These are phyloP conservation scores for Suillus sp. DNA, from an alignment of 768 basidiomycete genomes.

Conservation along the genomic window DNA sequence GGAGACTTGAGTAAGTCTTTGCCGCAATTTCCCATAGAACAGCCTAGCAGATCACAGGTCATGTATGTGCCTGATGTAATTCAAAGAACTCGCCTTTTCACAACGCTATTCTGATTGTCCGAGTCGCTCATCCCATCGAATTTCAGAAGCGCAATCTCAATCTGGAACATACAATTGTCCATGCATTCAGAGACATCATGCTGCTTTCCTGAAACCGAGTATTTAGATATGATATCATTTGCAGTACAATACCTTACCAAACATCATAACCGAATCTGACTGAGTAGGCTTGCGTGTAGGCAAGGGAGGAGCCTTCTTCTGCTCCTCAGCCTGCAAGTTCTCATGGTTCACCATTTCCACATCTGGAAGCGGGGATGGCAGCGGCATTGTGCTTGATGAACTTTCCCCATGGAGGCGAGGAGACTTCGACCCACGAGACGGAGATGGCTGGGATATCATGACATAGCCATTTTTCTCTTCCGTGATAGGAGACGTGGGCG, in stretches of 20 bases:
- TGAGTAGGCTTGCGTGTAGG: slow-evolving; percentile 54
- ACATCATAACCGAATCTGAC: slow-evolving; percentile 86
- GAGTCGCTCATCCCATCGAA: slow-evolving; percentile 49
- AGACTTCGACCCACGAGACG: slow-evolving; percentile 39
- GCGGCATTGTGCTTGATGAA: slow-evolving; percentile 32
- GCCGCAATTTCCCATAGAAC: slow-evolving; percentile 89
- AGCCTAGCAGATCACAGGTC: slow-evolving; percentile 43
- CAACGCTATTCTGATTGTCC: slow-evolving; percentile 71
- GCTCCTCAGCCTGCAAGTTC: slow-evolving; percentile 24
- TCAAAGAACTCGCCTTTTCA: slow-evolving; percentile 64
- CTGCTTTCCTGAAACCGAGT: slow-evolving; percentile 67
- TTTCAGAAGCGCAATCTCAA: slow-evolving; percentile 87
- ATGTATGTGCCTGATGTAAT: background rate
- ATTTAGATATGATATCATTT: slow-evolving; percentile 7
- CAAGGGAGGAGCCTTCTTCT: slow-evolving; percentile 54
- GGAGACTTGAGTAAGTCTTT: slow-evolving; percentile 45
- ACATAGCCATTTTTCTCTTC: slow-evolving; percentile 48
- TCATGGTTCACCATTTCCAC: slow-evolving; percentile 29
- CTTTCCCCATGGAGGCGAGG: slow-evolving; percentile 33
- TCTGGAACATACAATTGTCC: slow-evolving; percentile 99
- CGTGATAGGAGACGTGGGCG: slow-evolving; percentile 31
- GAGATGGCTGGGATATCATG: slow-evolving; percentile 40
- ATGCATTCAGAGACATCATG: slow-evolving; percentile 99
- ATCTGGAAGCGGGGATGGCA: slow-evolving; percentile 32
- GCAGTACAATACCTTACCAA: slow-evolving; percentile 53